Base-by-base conservation (phyloP, 1,139 yeast species). In the Lodderomyces orthopsilosis region DNA sequence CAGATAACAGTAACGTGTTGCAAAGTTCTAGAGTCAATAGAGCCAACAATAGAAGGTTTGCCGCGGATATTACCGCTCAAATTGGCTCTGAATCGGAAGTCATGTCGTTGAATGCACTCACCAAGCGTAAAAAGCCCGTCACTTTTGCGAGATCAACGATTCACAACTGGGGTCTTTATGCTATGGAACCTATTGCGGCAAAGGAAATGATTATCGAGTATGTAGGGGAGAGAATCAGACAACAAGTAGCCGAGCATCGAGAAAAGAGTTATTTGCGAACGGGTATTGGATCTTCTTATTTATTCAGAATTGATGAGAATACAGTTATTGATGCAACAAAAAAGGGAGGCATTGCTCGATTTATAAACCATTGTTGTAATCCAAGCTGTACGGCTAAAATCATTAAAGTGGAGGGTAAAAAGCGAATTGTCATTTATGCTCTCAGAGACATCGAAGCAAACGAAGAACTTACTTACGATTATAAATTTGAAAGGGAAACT, bases 371-470 rank as follows among this genome's bases (percentile, higher is more conserved):
- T 63, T 89, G 97, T 61, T 93, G 98, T 66, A 87, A 85, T 47
- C 99, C 99, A 2, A 90, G 96, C 54, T 93, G 98, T 65, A 90
- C 96, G 0, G 98, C 98, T 2, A 93, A 91, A 61, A 90, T 93
- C 59, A 91, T 93, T 58, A 90, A 90, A 60, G 97, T 90, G 30
- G 97, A 89, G 49, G 98, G 97, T 7, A 85, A 80, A 55, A 90
- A 89, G 66, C 78, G 98, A 62, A 93, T 93, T 69, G 98, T 91
- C 44, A 90, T 93, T 37, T 93, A 91, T 63, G 98, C 98, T 0
- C 69, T 90, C 49, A 72, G 95, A 40, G 97, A 91, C 59, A 85
- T 93, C 46, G 90, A 77, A 4, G 87, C 94, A 8, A 86, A 87
- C 59, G 98, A 93, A 58, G 98, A 93, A 58, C 72, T 93, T 55